Percentiles rank a stretch among this genome's conserved stretches.
phyloP scores from a whole-genome alignment of 306 rosid species.

The Purshia tridentata region DNA sequence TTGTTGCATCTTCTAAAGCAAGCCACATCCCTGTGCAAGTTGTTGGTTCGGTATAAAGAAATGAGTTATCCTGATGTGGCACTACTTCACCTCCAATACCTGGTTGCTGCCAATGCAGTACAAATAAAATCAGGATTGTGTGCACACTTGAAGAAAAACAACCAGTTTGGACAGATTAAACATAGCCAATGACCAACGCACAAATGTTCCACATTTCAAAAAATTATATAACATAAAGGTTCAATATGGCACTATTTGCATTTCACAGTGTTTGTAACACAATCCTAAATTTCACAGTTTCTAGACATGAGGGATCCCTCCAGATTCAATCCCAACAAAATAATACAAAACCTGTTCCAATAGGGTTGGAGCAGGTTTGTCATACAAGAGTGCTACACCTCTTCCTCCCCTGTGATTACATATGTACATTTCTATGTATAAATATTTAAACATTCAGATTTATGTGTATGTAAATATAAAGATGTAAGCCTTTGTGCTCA shows the following conservation, averaged over 20 bases:
- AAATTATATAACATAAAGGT: neutral
- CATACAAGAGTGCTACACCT: neutral
- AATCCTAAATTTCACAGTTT: neutral
- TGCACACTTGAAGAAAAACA: neutral
- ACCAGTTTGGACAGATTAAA: neutral
- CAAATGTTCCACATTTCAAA: neutral
- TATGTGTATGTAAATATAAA: neutral
- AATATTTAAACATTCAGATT: neutral
- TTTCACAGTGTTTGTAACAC: neutral
- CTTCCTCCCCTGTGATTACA: neutral
- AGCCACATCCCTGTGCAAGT: conserved; percentile 97
- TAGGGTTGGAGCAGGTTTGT: neutral
- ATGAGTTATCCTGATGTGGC: conserved; percentile 96
- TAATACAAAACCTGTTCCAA: neutral
- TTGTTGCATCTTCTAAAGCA: conserved; percentile 86
- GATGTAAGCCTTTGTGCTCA: neutral
- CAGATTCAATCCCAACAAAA: neutral
- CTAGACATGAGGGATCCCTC: neutral
- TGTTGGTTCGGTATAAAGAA: conserved; percentile 84
- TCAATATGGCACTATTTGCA: neutral
- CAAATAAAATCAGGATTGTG: conserved; percentile 14
- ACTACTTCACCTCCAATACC: conserved; percentile 98
- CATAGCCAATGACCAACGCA: neutral
- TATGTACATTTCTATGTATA: neutral
- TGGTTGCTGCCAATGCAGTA: conserved; percentile 71